Conservation (phyloP, 768 basidiomycete genomes). For the Lyophyllum atratum region DNA sequence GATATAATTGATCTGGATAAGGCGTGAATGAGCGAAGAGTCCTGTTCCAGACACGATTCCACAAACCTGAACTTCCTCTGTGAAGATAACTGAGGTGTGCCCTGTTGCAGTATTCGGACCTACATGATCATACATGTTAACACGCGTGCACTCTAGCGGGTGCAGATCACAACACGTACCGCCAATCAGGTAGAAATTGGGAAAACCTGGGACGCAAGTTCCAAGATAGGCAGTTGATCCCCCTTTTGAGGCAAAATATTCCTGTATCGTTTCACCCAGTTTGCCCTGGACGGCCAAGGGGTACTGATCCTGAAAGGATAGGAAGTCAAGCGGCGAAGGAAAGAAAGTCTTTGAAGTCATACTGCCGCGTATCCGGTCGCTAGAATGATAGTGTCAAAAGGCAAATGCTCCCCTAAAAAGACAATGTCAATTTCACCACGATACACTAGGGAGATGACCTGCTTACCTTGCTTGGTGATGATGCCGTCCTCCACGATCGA, state of each 20-base stretch:
- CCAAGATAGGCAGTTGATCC: conserved; percentile 49
- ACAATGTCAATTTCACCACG: background rate
- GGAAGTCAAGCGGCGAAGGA: background rate
- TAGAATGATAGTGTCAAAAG: conserved; percentile 41
- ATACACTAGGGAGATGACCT: background rate
- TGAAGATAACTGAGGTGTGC: conserved; percentile 45
- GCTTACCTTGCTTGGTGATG: conserved; percentile 38
- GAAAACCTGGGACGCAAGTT: conserved; percentile 45
- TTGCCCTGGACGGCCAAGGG: conserved; percentile 34
- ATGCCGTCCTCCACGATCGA: conserved; percentile 43
- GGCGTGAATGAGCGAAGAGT: background rate
- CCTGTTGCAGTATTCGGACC: conserved; percentile 48
- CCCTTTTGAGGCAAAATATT: conserved; percentile 38
- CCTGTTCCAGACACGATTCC: background rate
- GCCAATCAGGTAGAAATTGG: conserved; percentile 42
- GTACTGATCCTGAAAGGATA: conserved; percentile 30
- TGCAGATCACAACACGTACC: conserved; percentile 26
- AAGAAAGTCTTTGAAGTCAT: background rate
- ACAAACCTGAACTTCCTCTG: conserved; percentile 43
- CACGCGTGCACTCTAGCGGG: background rate
- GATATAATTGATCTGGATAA: conserved; percentile 42
- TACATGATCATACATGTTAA: conserved; percentile 10
- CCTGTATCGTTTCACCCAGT: conserved; percentile 33
- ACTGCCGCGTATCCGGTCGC: conserved; percentile 38
- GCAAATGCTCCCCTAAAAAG: conserved; percentile 30